Conservation (phyloP, 768 basidiomycete genomes). For the Kwoniella mangroviensis region DNA sequence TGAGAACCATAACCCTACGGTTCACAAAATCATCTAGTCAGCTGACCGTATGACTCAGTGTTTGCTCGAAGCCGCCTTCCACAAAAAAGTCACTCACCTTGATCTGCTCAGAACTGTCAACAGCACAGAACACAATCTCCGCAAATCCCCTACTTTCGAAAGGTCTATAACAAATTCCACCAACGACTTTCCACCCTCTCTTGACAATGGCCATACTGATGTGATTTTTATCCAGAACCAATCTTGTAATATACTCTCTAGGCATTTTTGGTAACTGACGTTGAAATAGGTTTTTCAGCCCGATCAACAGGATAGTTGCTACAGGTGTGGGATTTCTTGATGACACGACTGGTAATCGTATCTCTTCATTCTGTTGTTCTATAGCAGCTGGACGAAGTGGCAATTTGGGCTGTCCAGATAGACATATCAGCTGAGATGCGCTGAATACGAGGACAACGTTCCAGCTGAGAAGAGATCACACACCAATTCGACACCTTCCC, state of each 20-base stretch:
- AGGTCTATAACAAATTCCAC: constrained; percentile 95
- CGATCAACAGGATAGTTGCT: constrained; percentile 83
- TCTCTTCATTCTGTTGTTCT: constrained; percentile 81
- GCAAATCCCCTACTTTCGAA: constrained; percentile 94
- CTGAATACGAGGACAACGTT: background rate
- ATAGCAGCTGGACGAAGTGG: constrained; percentile 75
- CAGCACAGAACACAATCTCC: constrained; percentile 98
- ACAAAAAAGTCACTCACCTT: constrained; percentile 66
- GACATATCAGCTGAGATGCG: background rate
- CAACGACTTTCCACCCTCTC: constrained; percentile 91
- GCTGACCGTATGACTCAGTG: no score
- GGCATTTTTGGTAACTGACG: constrained; percentile 99
- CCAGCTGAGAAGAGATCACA: constrained; percentile 58
- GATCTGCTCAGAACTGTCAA: constrained; percentile 93
- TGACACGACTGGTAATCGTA: constrained; percentile 79
- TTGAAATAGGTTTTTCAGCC: constrained; percentile 96
- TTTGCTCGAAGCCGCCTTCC: background rate
- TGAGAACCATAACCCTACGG: constrained; percentile 92
- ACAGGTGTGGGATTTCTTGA: constrained; percentile 74
- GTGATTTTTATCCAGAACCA: constrained; percentile 93
- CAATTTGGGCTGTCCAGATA: constrained; percentile 51
- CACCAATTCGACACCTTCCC: constrained; percentile 57
- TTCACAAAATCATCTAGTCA: background rate
- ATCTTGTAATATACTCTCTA: constrained; percentile 92
- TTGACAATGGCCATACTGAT: constrained; percentile 92